These are phyloP conservation scores for Evernia prunastri DNA, from an alignment of 495 filamentous ascomycete genomes.

Conservation along the genomic window DNA sequence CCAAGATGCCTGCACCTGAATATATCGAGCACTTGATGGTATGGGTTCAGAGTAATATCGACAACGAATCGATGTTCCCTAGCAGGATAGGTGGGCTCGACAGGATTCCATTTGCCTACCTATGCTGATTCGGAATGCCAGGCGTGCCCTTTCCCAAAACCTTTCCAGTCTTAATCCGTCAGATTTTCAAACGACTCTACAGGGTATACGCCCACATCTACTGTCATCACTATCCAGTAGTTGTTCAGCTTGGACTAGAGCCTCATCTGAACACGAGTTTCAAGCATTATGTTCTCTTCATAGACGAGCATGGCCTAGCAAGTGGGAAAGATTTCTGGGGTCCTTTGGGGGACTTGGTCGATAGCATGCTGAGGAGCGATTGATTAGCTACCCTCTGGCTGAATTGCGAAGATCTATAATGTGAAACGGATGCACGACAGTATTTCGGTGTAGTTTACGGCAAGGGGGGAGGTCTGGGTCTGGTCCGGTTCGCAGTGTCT, in stretches of 20 bases:
- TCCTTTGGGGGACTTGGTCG: constrained; percentile 90
- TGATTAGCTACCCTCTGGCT: constrained; percentile 32
- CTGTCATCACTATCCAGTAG: constrained; percentile 97
- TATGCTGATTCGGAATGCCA: constrained; percentile 31
- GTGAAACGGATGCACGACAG: not conserved
- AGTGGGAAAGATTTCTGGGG: constrained; percentile 97
- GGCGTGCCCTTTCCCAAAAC: constrained; percentile 93
- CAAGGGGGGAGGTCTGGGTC: not conserved
- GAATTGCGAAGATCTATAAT: not conserved
- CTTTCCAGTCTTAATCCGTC: constrained; percentile 77
- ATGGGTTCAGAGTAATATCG: constrained; percentile 92
- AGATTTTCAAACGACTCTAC: constrained; percentile 97
- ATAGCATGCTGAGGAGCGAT: constrained; percentile 93
- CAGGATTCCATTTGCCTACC: not conserved
- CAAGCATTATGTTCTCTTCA: constrained; percentile 98
- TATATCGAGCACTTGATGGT: constrained; percentile 97
- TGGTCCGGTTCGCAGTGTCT: not conserved
- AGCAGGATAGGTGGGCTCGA: constrained; percentile 67
- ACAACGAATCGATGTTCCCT: constrained; percentile 92
- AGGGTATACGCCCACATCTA: constrained; percentile 99
- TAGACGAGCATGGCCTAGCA: constrained; percentile 83
- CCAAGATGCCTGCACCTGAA: constrained; percentile 93
- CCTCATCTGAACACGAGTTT: constrained; percentile 98
- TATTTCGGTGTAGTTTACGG: constrained; percentile 11
- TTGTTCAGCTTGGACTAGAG: constrained; percentile 90